Base-by-base conservation (phyloP, 352 stramenopile genomes). In the Pythium scleroteichum region DNA sequence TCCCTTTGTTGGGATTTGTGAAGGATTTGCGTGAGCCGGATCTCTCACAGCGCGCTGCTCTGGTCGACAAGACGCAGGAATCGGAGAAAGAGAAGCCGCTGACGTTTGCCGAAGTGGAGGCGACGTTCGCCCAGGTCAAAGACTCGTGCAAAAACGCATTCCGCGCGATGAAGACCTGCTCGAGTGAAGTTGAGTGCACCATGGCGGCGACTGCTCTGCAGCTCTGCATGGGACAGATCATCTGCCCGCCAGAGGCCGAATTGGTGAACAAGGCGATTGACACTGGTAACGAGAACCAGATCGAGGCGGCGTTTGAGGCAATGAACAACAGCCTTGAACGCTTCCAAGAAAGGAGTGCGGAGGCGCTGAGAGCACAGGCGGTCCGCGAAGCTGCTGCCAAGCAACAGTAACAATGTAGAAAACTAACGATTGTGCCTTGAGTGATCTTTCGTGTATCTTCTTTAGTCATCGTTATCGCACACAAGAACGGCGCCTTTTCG, bases 151-250 rank as follows among this genome's bases (percentile, higher is more conserved):
- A 90, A 63, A 78, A 75, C 54, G 90, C 82, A 64, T 89, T 96
- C 64, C 66, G 79, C 24, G 71, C 89, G 50, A 67, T 97, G 54
- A 85, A 81, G 72, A 90, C 66, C 23, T 96, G 90, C 70, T 67
- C 65, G 45, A 82, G 73, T 44, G 83, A 97, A 58, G 63, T 90
- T 49, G 79, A 88, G 53, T 96, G 88, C 64, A 85, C 85, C 13
- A 82, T 92, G 66, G 88, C 90, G 6, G 87, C 84, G 26, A 90
- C 93, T 27, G 87, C 86, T 56, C 76, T 97, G 14, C 90, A 95
- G 56, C 78, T 95, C 19, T 97, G 90, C 72, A 94, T 97, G 87
- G 88, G 80, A 2, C 75, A 78, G 45, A 85, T 97, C 62, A 85
- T 97, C 29, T 96, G 87, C 53, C 76, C 81, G 4, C 57, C 75